These are phyloP conservation scores for Colletotrichum australisinense DNA, from an alignment of 2,329 filamentous ascomycete genomes.

Conservation along the genomic window DNA sequence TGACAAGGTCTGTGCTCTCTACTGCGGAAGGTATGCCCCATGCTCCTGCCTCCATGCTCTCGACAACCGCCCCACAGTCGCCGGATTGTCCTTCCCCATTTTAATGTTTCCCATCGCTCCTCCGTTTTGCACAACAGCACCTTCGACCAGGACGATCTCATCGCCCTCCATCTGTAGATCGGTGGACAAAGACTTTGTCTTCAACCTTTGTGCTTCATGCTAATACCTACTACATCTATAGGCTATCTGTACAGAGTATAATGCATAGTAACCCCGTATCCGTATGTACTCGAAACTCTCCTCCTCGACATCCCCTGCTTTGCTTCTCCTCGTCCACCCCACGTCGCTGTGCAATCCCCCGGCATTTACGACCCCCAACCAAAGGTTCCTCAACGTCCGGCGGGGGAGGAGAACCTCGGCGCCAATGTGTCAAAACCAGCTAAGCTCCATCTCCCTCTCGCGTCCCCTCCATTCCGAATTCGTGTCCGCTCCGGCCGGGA, in stretches of 20 bases:
- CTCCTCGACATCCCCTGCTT: conserved; percentile 1
- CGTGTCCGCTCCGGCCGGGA: background rate
- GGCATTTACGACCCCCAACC: background rate
- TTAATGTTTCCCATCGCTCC: background rate
- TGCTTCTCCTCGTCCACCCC: background rate
- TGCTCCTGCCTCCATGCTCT: background rate
- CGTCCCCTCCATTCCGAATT: conserved; percentile 11
- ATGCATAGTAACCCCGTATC: too few species aligned
- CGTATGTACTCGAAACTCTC: background rate
- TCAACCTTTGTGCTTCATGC: background rate
- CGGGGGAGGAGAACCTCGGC: conserved; percentile 17
- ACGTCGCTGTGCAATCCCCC: background rate
- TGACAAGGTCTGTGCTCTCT: conserved; percentile 12
- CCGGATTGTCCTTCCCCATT: conserved; percentile 31
- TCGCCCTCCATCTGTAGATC: background rate
- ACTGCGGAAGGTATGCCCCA: background rate
- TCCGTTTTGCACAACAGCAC: conserved; percentile 12
- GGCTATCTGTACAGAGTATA: too few species aligned
- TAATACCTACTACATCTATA: too few species aligned
- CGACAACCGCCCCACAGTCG: background rate
- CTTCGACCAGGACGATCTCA: background rate
- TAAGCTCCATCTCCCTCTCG: conserved; percentile 17
- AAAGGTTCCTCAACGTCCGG: background rate
- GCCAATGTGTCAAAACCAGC: conserved; percentile 13
- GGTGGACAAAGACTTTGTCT: background rate